Base-by-base conservation (phyloP, 1,284 basidiomycete species). In the Cryptococcus sp. region DNA sequence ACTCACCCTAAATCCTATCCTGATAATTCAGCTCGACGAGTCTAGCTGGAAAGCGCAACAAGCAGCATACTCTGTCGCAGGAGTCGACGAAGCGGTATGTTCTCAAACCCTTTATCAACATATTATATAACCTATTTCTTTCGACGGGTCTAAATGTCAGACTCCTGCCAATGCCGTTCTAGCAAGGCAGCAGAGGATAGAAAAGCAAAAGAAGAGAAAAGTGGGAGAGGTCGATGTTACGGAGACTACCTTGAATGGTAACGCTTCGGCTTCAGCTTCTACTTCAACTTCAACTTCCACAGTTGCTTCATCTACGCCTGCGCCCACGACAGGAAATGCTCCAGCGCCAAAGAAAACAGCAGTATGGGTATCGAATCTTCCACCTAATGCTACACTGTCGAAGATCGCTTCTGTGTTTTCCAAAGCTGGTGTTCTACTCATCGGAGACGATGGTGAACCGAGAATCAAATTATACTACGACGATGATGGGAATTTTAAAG, bases 381-480 rank as follows among this genome's bases (percentile, higher is more conserved):
- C 94, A 1, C 70, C 76, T 0, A 88, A 93, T 65, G 79, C 90
- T 0, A 87, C 87, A 0, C 61, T 73, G 9, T 84, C 88, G 21
- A 88, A 92, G 66, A 74, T 99, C 32, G 79, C 85, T 7, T 81
- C 83, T 36, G 84, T 88, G 10, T 99, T 98, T 72, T 84, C 85
- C 24, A 90, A 85, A 67, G 97, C 86, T 61, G 94, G 94, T 9
- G 83, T 98, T 22, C 83, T 98, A 53, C 86, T 97, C 68, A 88
- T 96, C 67, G 91, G 91, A 62, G 87, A 93, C 63, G 78, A 85
- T 13, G 91, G 91, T 11, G 81, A 88, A 49, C 86, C 88, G 13
- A 87, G 93, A 61, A 82, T 98, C 71, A 97, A 98, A 78, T 80
- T 98, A 77, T 98, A 99, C 73, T 85, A 87, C 50, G 84, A 84